Evolutionary conservation across 129 eudicot genomes (phyloP), one percentile per base, ranked within the genome.

Genomic region (Flaveria brownii): DNA sequence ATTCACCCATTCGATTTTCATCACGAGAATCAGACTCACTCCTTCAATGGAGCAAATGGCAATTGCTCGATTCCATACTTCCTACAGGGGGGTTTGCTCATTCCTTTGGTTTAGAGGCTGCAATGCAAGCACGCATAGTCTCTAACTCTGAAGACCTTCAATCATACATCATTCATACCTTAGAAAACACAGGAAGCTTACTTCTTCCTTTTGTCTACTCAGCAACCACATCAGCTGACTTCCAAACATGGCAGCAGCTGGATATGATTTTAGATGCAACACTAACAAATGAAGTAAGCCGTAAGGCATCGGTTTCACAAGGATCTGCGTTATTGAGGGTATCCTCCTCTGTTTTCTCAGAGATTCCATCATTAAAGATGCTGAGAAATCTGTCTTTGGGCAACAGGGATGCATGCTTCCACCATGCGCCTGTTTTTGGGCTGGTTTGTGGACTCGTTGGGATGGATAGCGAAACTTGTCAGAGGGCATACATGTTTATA

Each of bases 81-180:
- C 97, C 97, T 3, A 93, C 98, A 17, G 98, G 98, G 16, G 97
- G 98, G 54, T 93, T 93, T 69, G 98, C 97, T 65, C 98, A 93
- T 84, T 93, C 98, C 42, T 81, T 82, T 9, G 98, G 98, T 39
- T 89, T 93, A 7, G 98, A 93, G 83, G 90, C 98, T 26, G 93
- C 96, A 61, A 87, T 86, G 64, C 97, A 93, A 83, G 75, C 92
- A 2, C 87, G 78, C 15, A 49, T 91, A 28, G 96, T 93, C 80
- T 71, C 77, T 56, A 36, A 75, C 9, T 88, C 87, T 1, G 88
- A 93, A 82, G 84, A 88, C 77, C 90, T 93, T 26, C 80, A 81
- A 52, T 73, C 68, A 20, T 86, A 65, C 51, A 88, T 88, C 79
- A 84, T 87, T 62, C 93, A 91, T 41, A 77, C 89, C 45, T 50